phyloP scores from a whole-genome alignment of 2,329 filamentous ascomycete genomes.

The Alternaria metachromatica region DNA sequence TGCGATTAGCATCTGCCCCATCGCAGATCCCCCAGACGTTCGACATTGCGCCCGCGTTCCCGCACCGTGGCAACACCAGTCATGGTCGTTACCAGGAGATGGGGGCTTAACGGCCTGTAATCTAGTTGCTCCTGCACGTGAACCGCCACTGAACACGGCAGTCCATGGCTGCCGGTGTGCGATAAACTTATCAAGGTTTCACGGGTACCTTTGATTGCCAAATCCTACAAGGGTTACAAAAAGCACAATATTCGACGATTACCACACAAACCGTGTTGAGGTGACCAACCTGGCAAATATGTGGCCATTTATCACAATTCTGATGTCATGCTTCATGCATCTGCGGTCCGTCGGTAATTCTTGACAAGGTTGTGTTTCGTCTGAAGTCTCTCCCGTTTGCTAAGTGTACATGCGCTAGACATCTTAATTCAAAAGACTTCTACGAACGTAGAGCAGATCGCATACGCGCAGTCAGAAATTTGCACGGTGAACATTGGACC shows the following conservation, averaged over 20 bases:
- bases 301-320: not conserved
- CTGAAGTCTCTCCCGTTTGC: not conserved
- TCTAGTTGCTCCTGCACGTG: not conserved
- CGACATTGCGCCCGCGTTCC: not conserved
- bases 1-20: slow-evolving; percentile 7
- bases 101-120: not conserved
- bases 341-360: not conserved
- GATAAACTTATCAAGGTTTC: not conserved
- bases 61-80: slow-evolving; percentile 3
- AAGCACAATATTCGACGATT: not conserved
- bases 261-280: not conserved
- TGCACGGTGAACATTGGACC: not conserved
- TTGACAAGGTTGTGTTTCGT: slow-evolving; percentile 1
- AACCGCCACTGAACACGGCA: not conserved
- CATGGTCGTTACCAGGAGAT: not conserved
- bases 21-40: slow-evolving; percentile 11
- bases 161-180: not conserved
- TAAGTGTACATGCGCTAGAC: not conserved
- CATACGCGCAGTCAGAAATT: not conserved
- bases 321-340: not conserved
- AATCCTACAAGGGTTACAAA: not conserved
- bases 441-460: not conserved
- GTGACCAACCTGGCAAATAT: not conserved
- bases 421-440: not conserved
- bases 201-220: not conserved